phyloP scores from a whole-genome alignment of 2,329 filamentous ascomycete species.

The Penicillium sp. region DNA sequence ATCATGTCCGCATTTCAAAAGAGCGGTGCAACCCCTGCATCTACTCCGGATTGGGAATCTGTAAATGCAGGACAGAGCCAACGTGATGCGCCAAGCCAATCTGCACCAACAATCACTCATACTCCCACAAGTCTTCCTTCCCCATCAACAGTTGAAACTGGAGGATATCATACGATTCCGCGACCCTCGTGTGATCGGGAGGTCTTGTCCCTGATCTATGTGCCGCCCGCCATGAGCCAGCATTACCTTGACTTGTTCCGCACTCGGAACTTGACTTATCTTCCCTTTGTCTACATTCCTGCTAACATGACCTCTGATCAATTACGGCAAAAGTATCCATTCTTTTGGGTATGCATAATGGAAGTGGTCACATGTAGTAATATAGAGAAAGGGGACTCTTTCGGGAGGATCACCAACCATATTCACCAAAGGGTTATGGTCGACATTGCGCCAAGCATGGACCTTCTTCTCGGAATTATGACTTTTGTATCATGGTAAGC shows the following conservation, averaged over 20 bases:
- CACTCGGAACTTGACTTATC: constrained; percentile 25
- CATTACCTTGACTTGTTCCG: constrained; percentile 19
- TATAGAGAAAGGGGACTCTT: constrained; percentile 14
- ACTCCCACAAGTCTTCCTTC: constrained; percentile 9
- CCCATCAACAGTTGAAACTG: background rate
- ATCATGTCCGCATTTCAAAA: constrained; percentile 31
- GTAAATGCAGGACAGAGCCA: background rate
- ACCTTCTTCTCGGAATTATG: constrained; percentile 25
- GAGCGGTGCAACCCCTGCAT: constrained; percentile 13
- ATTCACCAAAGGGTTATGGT: constrained; percentile 24
- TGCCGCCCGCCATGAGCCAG: constrained; percentile 22
- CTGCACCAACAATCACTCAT: background rate
- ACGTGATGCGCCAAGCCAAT: background rate
- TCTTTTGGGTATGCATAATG: constrained; percentile 44
- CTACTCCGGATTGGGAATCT: constrained; percentile 18
- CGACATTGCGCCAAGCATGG: constrained; percentile 19
- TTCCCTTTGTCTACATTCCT: constrained; percentile 31
- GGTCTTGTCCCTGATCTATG: constrained; percentile 12
- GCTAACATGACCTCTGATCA: constrained; percentile 23
- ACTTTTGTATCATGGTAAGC: constrained; percentile 24
- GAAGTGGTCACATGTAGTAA: constrained; percentile 26
- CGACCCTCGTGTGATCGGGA: constrained; percentile 1
- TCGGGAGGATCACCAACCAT: constrained; percentile 19
- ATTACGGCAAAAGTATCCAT: constrained; percentile 36
- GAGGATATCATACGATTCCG: background rate